Evolutionary conservation across 768 basidiomycete species (phyloP).

Genomic region (Podaxis sp.): DNA sequence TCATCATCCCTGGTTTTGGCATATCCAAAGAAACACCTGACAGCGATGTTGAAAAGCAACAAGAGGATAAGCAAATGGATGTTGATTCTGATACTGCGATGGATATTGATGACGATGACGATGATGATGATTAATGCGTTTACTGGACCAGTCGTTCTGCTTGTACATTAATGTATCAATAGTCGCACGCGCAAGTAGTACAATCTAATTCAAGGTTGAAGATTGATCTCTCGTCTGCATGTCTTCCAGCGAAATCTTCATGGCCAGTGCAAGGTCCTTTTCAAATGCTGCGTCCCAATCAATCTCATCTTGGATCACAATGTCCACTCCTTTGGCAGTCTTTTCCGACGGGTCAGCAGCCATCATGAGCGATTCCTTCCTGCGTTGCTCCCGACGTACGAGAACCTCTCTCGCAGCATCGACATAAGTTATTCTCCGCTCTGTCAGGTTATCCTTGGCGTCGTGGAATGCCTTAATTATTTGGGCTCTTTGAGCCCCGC

Average conservation of each 20-base stretch:
- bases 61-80: constrained; percentile 4
- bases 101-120: constrained; percentile 25
- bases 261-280: constrained; percentile 13
- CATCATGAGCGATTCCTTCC: neutral
- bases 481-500: constrained; percentile 28
- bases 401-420: constrained; percentile 30
- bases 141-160: neutral
- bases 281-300: constrained; percentile 14
- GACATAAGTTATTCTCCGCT: constrained; percentile 33
- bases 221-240: neutral
- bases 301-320: neutral
- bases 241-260: constrained; percentile 17
- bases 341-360: neutral
- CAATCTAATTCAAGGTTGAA: neutral
- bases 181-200: neutral
- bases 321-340: neutral
- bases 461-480: constrained; percentile 40
- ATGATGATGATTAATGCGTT: neutral
- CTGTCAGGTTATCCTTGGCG: constrained; percentile 27
- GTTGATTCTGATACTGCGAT: constrained; percentile 19
- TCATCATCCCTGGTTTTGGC: neutral
- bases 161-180: constrained; percentile 6
- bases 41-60: neutral
- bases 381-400: neutral
- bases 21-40: neutral